phyloP scores from a whole-genome alignment of 1,284 basidiomycete genomes.

The Gomphus bonarii region DNA sequence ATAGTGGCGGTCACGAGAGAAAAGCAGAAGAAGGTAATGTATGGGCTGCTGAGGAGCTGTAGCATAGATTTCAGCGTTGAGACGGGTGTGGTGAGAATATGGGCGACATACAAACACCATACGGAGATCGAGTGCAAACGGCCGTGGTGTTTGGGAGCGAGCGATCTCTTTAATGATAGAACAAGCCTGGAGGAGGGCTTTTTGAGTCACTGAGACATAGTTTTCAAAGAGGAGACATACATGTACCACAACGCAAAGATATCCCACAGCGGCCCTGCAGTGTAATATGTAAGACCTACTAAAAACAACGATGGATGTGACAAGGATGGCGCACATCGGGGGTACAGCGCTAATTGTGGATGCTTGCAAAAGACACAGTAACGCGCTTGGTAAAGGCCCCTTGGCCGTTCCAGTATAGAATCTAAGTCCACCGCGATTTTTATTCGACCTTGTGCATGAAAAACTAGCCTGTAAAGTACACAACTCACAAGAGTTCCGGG shows the following conservation, averaged over 20 bases:
- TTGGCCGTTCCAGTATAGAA: constrained; percentile 1
- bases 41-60: constrained; percentile 3
- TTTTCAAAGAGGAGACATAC: background rate
- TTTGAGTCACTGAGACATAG: no score
- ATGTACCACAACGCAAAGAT: constrained; percentile 1
- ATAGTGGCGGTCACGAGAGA: background rate
- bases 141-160: background rate
- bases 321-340: background rate
- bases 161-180: background rate
- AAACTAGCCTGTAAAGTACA: background rate
- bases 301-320: no score
- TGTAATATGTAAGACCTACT: no score
- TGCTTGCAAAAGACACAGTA: constrained; percentile 3
- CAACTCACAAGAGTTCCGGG: background rate
- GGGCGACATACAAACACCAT: background rate
- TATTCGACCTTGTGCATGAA: no score
- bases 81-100: background rate
- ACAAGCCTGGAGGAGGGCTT: background rate
- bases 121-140: background rate
- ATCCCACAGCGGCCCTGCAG: constrained; percentile 2
- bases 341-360: constrained; percentile 1
- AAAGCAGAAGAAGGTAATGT: constrained; percentile 2
- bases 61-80: no score
- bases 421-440: background rate
- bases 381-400: background rate